These are phyloP conservation scores for Blastocystis sp. DNA, from an alignment of 352 stramenopile species.

Conservation along the genomic window DNA sequence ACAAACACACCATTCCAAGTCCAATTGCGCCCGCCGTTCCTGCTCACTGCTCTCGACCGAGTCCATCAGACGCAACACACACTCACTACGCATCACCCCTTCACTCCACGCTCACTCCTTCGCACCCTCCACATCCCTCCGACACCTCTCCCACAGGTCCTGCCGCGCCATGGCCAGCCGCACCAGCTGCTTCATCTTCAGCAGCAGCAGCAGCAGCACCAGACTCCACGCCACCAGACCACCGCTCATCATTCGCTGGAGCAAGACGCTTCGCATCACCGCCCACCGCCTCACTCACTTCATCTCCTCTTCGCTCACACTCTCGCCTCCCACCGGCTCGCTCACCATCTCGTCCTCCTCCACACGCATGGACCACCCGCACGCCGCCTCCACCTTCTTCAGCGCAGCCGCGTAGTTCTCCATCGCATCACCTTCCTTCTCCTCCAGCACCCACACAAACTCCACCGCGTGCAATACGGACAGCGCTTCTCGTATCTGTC, in stretches of 20 bases:
- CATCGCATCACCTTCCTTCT: background rate
- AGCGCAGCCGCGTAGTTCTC: constrained; percentile 38
- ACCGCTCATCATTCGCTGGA: background rate
- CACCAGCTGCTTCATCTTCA: constrained; percentile 60
- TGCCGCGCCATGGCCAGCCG: background rate
- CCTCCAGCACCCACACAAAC: constrained; percentile 10
- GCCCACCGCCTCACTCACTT: background rate
- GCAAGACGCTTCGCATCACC: constrained; percentile 1
- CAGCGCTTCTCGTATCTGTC: background rate
- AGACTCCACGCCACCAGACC: constrained; percentile 51
- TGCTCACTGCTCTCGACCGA: constrained; percentile 7
- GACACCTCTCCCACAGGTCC: constrained; percentile 33
- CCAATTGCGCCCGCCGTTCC: background rate
- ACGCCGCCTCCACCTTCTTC: background rate
- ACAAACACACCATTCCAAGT: background rate
- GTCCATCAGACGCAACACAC: background rate
- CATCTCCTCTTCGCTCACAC: constrained; percentile 40
- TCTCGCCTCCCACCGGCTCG: background rate
- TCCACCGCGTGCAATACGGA: constrained; percentile 17
- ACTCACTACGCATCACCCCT: background rate
- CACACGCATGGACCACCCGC: constrained; percentile 19
- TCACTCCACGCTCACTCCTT: constrained; percentile 6
- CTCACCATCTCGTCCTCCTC: constrained; percentile 42
- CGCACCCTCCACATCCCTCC: background rate
- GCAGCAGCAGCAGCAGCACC: constrained; percentile 36